Evolutionary conservation across 805 yeast species (phyloP), one percentile per base, ranked within the genome.

Genomic region (Cyberlindnera americana): DNA sequence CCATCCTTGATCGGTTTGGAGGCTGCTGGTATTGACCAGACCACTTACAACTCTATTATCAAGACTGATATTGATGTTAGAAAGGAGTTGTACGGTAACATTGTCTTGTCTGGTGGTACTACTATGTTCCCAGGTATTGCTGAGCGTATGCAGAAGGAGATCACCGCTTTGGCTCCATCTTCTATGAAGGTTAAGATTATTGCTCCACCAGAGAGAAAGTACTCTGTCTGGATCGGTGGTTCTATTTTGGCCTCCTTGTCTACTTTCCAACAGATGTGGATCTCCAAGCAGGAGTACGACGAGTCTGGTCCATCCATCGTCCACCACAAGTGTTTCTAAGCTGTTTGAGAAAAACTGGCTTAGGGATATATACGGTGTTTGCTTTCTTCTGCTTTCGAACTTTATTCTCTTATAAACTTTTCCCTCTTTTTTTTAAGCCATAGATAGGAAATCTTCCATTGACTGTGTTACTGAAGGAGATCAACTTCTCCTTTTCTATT

Each of bases 41-140:
- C 97, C 59, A 66, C 72, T 53, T 68, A 66, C 63, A 67, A 68
- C 67, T 67, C 72, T 41, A 93, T 93, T 77, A 87, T 84, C 81
- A 91, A 90, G 88, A 90, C 97, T 77, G 99, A 93, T 75, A 84
- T 93, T 61, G 99, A 93, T 75, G 96, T 93, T 59, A 87, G 99
- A 76, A 91, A 87, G 78, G 98, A 91, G 72, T 81, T 93, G 71
- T 93, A 93, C 79, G 95, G 95, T 75, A 93, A 93, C 84, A 93
- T 93, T 65, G 99, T 93, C 68, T 84, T 93, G 93, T 90, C 98
- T 58, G 99, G 99, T 81, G 99, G 99, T 85, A 90, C 98, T 62
- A 93, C 99, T 60, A 89, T 93, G 98, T 93, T 89, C 96, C 97
- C 97, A 74, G 99, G 99, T 78, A 90, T 93, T 71, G 97, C 97